Base-by-base conservation (phyloP, 129 eudicot species). In the Ambrosia trifida region DNA sequence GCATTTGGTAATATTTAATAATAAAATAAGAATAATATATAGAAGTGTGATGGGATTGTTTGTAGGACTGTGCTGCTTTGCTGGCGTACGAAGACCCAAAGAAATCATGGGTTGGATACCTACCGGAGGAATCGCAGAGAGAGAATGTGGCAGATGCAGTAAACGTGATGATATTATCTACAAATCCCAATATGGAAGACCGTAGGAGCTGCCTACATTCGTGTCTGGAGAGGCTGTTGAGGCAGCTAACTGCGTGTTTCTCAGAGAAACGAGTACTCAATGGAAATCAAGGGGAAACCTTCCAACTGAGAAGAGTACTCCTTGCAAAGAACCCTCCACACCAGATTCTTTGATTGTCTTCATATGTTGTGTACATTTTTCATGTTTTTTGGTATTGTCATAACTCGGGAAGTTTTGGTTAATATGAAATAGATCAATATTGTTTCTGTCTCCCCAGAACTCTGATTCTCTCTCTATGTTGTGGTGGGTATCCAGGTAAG, bases 71-170 rank as follows among this genome's bases (percentile, higher is more conserved):
- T 80, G 90, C 91, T 62, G 90, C 90, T 46, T 73, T 94, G 72
- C 71, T 94, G 82, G 98, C 93, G 36, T 94, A 87, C 54, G 91
- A 82, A 58, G 78, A 89, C 12, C 96, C 98, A 11, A 72, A 44
- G 57, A 85, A 84, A 67, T 89, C 96, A 4, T 13, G 90, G 8
- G 82, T 89, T 64, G 96, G 96, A 14, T 88, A 94, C 72, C 87
- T 94, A 45, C 82, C 89, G 8, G 79, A 74, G 71, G 89, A 87
- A 1, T 72, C 92, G n/a, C 98, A 94, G 71, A 82, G 89, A 74
- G 96, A 89, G 51, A 83, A 85, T 14, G 90, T 94, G 69, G 98
- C 98, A 0, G 98, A 94, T 84, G 91, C 97, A 28, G 87, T 89
- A 11, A 94, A 94, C 56, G 91, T 97, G 3, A 70, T 78, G 81